phyloP scores from a whole-genome alignment of 2,329 filamentous ascomycete genomes.

The Gaeumannomyces tritici region DNA sequence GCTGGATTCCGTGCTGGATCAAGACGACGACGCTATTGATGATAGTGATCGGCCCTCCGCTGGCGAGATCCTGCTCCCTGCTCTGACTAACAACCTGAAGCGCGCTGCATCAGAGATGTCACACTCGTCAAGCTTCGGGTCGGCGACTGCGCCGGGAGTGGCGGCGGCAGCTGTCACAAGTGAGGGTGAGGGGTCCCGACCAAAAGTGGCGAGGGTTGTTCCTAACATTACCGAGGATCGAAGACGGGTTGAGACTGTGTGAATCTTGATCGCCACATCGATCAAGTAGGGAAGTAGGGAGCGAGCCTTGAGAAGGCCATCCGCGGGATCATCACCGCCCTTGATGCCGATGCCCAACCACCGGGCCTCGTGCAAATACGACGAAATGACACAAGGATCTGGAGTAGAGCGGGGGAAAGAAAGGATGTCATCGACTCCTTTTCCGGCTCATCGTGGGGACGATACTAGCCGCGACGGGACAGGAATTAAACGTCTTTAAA shows the following conservation, averaged over 20 bases:
- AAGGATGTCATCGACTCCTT: background rate
- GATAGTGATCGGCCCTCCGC: constrained; percentile 26
- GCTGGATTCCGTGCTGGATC: constrained; percentile 40
- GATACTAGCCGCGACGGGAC: background rate
- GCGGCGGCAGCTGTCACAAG: constrained; percentile 6
- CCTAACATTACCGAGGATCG: constrained; percentile 27
- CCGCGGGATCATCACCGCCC: background rate
- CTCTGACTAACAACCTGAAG: constrained; percentile 31
- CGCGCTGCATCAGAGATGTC: constrained; percentile 43
- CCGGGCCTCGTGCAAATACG: background rate
- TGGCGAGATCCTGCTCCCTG: constrained; percentile 32
- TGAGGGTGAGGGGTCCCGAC: constrained; percentile 15
- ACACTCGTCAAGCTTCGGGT: constrained; percentile 34
- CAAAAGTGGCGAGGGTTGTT: constrained; percentile 26
- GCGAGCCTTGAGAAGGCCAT: background rate
- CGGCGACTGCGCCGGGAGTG: constrained; percentile 19
- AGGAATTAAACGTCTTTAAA: background rate
- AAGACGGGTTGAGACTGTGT: constrained; percentile 17
- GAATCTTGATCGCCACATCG: background rate
- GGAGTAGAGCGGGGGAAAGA: background rate
- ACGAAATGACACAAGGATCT: background rate
- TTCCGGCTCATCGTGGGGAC: background rate
- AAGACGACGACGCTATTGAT: constrained; percentile 16
- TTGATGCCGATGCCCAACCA: background rate
- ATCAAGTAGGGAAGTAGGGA: background rate